Evolutionary conservation across 257 asterid species (phyloP).

Genomic region (Rehmannia glutinosa): DNA sequence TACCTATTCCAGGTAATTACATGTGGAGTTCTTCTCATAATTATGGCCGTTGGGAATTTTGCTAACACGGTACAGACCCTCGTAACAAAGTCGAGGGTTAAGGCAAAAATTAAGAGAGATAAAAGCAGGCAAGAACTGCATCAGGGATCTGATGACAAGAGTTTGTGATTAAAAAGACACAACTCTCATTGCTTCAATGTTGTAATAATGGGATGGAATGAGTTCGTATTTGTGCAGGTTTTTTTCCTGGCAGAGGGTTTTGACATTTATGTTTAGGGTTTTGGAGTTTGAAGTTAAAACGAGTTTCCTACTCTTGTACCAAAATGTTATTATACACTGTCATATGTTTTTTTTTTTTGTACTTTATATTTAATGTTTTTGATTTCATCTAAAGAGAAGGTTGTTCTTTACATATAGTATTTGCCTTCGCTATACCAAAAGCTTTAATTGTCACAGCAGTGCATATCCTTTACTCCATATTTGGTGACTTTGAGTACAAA

Average conservation of each 20-base stretch:
- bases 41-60: slow-evolving; percentile 94
- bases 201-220: slow-evolving; percentile 10
- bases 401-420: no score
- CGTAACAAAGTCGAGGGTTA: slow-evolving; percentile 71
- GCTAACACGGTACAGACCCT: slow-evolving; percentile 90
- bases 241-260: slow-evolving; percentile 7
- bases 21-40: slow-evolving; percentile 82
- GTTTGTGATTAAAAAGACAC: slow-evolving; percentile 21
- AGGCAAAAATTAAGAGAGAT: slow-evolving; percentile 73
- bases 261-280: slow-evolving; percentile 9
- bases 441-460: no score
- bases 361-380: no score
- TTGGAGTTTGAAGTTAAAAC: no score
- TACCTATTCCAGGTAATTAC: slow-evolving; percentile 62
- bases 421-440: no score
- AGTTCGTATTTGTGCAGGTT: slow-evolving; percentile 9
- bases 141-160: slow-evolving; percentile 41
- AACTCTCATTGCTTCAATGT: not conserved
- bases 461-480: no score
- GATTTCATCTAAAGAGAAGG: no score
- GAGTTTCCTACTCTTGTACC: no score
- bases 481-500: no score
- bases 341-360: no score
- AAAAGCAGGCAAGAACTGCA: slow-evolving; percentile 69
- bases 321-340: slow-evolving; percentile 2